Conservation (phyloP, 1,139 yeast genomes). For the Entelexis sorbosivorans region DNA sequence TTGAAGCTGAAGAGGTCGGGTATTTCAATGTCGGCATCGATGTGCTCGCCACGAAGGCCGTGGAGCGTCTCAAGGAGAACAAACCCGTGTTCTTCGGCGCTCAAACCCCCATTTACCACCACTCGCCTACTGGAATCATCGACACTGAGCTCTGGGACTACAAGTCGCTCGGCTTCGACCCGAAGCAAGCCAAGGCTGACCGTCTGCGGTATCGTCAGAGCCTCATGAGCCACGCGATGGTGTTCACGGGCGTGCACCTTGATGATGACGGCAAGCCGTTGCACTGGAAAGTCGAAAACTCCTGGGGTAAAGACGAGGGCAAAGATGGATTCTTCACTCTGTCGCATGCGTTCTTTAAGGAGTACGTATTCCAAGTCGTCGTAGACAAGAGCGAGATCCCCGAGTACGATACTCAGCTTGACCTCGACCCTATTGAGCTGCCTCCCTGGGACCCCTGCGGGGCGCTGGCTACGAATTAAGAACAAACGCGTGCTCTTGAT, state of each 20-base stretch:
- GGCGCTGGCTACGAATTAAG: slow-evolving; percentile 48
- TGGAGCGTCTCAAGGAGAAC: slow-evolving; percentile 54
- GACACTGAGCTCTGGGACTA: slow-evolving; percentile 63
- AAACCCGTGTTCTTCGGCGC: slow-evolving; percentile 79
- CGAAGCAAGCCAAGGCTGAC: slow-evolving; percentile 46
- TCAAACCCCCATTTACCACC: slow-evolving; percentile 63
- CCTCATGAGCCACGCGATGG: slow-evolving; percentile 82
- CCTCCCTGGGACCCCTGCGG: slow-evolving; percentile 88
- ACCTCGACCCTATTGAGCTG: slow-evolving; percentile 40
- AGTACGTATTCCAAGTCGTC: slow-evolving; percentile 74
- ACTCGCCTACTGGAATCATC: slow-evolving; percentile 52
- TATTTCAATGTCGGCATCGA: slow-evolving; percentile 58
- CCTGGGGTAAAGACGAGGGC: slow-evolving; percentile 74
- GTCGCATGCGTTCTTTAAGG: slow-evolving; percentile 76
- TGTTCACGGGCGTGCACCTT: slow-evolving; percentile 59
- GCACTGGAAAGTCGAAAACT: slow-evolving; percentile 75
- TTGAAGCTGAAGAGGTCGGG: slow-evolving; percentile 53
- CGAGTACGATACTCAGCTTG: slow-evolving; percentile 33
- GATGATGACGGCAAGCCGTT: slow-evolving; percentile 46
- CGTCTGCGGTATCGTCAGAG: slow-evolving; percentile 48
- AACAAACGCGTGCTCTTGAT: too few relatives aligned
- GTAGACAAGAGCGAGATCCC: slow-evolving; percentile 35
- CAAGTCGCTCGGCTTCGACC: slow-evolving; percentile 50
- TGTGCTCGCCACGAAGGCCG: slow-evolving; percentile 47
- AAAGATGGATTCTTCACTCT: slow-evolving; percentile 64